phyloP scores from a whole-genome alignment of 2,329 filamentous ascomycete species.

The Harringtonia lauricola region DNA sequence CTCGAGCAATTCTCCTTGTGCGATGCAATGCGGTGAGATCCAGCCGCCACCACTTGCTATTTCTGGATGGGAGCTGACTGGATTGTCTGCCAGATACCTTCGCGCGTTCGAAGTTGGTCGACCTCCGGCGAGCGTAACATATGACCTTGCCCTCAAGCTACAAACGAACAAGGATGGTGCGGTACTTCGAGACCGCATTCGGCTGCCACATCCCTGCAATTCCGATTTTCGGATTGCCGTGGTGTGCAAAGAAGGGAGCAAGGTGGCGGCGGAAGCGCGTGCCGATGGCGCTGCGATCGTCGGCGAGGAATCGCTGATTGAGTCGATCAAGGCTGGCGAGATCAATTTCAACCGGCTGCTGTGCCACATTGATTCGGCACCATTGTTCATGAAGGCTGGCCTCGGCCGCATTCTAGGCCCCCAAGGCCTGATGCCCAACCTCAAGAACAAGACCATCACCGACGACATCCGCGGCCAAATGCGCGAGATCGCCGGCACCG shows the following conservation, averaged over 20 bases:
- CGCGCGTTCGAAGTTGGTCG: conserved; percentile 86
- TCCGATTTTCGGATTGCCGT: conserved; percentile 85
- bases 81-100: conserved; percentile 55
- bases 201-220: conserved; percentile 80
- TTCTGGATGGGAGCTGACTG: neutral
- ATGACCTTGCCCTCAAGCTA: conserved; percentile 78
- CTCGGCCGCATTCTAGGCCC: conserved; percentile 79
- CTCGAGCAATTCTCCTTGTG: conserved; percentile 69
- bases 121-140: conserved; percentile 63
- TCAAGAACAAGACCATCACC: conserved; percentile 81
- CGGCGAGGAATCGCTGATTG: conserved; percentile 79
- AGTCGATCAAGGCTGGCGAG: conserved; percentile 58
- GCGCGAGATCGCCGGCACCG: conserved; percentile 71
- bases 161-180: conserved; percentile 78
- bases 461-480: conserved; percentile 66
- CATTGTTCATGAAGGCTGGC: conserved; percentile 69
- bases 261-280: conserved; percentile 61
- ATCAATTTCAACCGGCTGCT: conserved; percentile 85
- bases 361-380: conserved; percentile 69
- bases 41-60: neutral
- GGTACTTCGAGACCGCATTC: conserved; percentile 75
- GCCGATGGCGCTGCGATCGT: conserved; percentile 71
- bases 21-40: conserved; percentile 77
- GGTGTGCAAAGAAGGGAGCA: conserved; percentile 74
- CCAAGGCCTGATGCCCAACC: conserved; percentile 81